Conservation (phyloP, 1,284 basidiomycete genomes). For the Neotropicomus parvogracilis region DNA sequence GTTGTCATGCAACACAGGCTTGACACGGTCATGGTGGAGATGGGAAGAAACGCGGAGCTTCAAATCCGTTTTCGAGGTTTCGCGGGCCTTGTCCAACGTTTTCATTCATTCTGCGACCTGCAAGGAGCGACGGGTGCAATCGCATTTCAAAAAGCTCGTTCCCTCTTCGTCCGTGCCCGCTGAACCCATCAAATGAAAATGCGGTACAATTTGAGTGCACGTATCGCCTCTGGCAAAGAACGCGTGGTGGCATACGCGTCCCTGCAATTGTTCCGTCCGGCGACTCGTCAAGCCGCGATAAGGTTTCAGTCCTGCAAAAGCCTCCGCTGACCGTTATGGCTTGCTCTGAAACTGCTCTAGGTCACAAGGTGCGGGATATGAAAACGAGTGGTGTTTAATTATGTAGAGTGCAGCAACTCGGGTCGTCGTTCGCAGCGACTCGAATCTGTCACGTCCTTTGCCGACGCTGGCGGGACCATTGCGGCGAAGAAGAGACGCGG, state of each 20-base stretch:
- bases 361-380: neutral
- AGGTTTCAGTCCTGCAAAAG: constrained; percentile 7
- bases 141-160: constrained; percentile 18
- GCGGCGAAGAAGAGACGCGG: constrained; percentile 12
- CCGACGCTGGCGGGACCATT: constrained; percentile 7
- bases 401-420: constrained; percentile 3
- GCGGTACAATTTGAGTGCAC: neutral
- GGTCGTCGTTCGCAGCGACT: neutral
- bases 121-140: neutral
- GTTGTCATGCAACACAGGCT: constrained; percentile 15
- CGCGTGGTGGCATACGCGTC: neutral
- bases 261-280: constrained; percentile 12
- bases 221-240: constrained; percentile 17
- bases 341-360: constrained; percentile 1
- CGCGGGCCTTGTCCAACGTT: neutral
- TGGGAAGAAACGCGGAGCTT: constrained; percentile 11
- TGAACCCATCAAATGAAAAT: constrained; percentile 12
- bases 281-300: constrained; percentile 7
- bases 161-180: neutral
- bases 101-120: neutral
- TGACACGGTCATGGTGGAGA: neutral
- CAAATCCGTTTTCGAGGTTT: neutral
- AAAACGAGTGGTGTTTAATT: constrained; percentile 1
- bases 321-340: constrained; percentile 6
- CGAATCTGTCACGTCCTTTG: constrained; percentile 12